Evolutionary conservation across 1,284 basidiomycete genomes (phyloP).

Genomic region (Pyrrhoderma noxium): DNA sequence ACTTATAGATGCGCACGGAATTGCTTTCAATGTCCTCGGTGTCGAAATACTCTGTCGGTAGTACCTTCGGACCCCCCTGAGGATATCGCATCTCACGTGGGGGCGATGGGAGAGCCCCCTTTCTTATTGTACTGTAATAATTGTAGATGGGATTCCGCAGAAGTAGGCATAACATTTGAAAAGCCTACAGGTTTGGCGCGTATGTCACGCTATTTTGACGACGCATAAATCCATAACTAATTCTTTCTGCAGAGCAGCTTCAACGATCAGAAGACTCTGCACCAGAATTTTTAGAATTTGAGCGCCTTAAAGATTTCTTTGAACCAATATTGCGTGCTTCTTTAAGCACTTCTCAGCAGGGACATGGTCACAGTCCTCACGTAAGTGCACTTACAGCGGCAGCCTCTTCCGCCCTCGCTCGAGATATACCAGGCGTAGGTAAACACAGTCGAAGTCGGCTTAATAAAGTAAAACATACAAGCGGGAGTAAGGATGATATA

Average conservation of each 20-base stretch:
- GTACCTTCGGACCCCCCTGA: slow-evolving; percentile 82
- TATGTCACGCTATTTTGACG: slow-evolving; percentile 32
- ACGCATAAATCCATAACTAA: not conserved
- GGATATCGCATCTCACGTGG: slow-evolving; percentile 43
- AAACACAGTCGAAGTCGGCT: slow-evolving; percentile 58
- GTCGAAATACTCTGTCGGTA: slow-evolving; percentile 80
- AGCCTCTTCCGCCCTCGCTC: slow-evolving; percentile 73
- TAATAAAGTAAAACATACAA: slow-evolving; percentile 51
- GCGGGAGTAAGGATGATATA: slow-evolving; percentile 67
- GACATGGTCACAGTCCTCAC: slow-evolving; percentile 55
- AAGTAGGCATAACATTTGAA: slow-evolving; percentile 88
- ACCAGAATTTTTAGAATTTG: slow-evolving; percentile 81
- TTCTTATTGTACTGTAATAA: slow-evolving; percentile 89
- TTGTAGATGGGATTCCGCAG: slow-evolving; percentile 92
- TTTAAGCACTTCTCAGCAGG: slow-evolving; percentile 48
- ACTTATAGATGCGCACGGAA: slow-evolving; percentile 84
- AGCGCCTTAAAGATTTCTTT: slow-evolving; percentile 89
- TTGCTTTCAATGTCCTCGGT: slow-evolving; percentile 94
- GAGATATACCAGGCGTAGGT: slow-evolving; percentile 70
- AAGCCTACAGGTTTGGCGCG: slow-evolving; percentile 89
- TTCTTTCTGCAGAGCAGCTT: slow-evolving; percentile 53
- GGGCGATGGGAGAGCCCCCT: slow-evolving; percentile 69
- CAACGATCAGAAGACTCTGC: slow-evolving; percentile 84
- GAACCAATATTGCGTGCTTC: slow-evolving; percentile 80
- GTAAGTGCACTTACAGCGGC: slow-evolving; percentile 78